Percentiles rank a stretch among this genome's conserved stretches.
These are phyloP conservation scores for Sporobolomyces roseus DNA, from an alignment of 768 basidiomycete species.

Conservation along the genomic window DNA sequence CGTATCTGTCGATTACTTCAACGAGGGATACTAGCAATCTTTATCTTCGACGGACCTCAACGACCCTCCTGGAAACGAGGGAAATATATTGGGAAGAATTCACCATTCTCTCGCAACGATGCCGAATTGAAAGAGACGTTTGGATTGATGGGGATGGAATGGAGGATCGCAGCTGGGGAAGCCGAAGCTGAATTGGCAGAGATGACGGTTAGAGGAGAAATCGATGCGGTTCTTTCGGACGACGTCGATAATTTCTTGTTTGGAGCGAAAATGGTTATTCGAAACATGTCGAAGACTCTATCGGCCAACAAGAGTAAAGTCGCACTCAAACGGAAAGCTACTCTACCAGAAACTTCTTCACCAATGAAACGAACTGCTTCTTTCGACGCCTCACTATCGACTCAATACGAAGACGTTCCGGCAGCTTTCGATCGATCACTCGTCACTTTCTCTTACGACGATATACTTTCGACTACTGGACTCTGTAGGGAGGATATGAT, in stretches of 20 bases:
- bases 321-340: not conserved
- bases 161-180: conserved; percentile 37
- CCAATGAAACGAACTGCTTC: not conserved
- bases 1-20: conserved; percentile 21
- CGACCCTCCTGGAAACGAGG: conserved; percentile 31
- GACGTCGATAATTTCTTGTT: conserved; percentile 42
- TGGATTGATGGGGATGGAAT: conserved; percentile 27
- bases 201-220: conserved; percentile 20
- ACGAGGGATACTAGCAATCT: conserved; percentile 30
- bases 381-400: not conserved
- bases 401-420: conserved; percentile 1
- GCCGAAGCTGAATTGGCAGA: conserved; percentile 42
- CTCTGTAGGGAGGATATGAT: conserved; percentile 31
- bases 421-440: conserved; percentile 3
- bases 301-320: conserved; percentile 10
- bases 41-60: conserved; percentile 41
- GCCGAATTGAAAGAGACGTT: conserved; percentile 25
- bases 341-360: not conserved
- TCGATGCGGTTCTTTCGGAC: conserved; percentile 41
- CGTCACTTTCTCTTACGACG: conserved; percentile 2
- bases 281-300: conserved; percentile 17
- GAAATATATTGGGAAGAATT: not conserved
- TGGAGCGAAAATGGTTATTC: conserved; percentile 34
- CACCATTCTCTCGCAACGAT: not conserved
- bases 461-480: conserved; percentile 3